Conservation (phyloP, 495 filamentous ascomycete species). For the Hypoxylon trugodes region DNA sequence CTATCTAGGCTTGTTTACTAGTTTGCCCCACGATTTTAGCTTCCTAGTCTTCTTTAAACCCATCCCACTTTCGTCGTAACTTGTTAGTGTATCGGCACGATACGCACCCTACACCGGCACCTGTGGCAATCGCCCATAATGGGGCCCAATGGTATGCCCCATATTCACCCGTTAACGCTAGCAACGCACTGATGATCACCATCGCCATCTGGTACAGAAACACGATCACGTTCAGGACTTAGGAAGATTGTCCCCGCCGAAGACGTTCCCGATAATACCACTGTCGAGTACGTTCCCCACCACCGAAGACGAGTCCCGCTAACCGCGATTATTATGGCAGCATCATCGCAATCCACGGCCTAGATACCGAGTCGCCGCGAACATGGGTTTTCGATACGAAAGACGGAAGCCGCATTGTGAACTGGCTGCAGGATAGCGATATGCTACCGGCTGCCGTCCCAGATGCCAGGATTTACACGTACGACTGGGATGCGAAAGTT, state of each 20-base stretch:
- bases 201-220: background rate
- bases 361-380: conserved; percentile 29
- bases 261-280: background rate
- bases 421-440: conserved; percentile 43
- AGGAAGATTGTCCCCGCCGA: background rate
- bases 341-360: conserved; percentile 38
- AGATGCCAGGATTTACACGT: conserved; percentile 40
- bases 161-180: background rate
- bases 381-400: conserved; percentile 15
- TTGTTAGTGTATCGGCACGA: background rate
- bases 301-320: background rate
- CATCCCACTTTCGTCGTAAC: background rate
- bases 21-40: background rate
- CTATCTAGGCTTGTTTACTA: too few species aligned
- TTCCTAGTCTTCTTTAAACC: background rate
- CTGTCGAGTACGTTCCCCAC: conserved; percentile 6
- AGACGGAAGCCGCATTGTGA: conserved; percentile 16
- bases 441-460: conserved; percentile 39
- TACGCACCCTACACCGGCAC: background rate
- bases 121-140: conserved; percentile 4
- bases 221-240: background rate
- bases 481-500: conserved; percentile 39
- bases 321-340: background rate
- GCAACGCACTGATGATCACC: background rate
- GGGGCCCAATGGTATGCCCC: background rate